Evolutionary conservation across 2,329 filamentous ascomycete species (phyloP).

Genomic region (Epichloe gansuensis): DNA sequence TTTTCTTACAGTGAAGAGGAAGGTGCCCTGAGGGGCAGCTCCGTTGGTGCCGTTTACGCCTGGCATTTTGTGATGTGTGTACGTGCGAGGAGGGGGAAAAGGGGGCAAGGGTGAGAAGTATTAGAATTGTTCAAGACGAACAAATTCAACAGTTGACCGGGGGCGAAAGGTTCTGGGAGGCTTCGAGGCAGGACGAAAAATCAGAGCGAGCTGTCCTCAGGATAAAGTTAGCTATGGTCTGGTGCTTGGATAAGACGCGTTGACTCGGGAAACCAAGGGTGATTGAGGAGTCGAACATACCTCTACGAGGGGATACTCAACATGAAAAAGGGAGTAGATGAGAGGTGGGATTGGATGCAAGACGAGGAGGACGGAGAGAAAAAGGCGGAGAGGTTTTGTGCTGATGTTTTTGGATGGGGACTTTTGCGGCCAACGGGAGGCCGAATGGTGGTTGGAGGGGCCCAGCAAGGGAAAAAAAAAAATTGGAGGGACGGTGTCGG

Average conservation of each 20-base stretch:
- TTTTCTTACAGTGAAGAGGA: slow-evolving; percentile 64
- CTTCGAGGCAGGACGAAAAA: not conserved
- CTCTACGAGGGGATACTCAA: not conserved
- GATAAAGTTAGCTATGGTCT: not conserved
- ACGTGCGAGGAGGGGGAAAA: slow-evolving; percentile 11
- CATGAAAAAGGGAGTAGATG: not conserved
- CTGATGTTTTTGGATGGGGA: slow-evolving; percentile 1
- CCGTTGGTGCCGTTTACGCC: slow-evolving; percentile 36
- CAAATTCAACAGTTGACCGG: not conserved
- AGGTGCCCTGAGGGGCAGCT: slow-evolving; percentile 45
- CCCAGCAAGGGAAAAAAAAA: not conserved
- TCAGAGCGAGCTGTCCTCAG: not conserved
- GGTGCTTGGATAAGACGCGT: not conserved
- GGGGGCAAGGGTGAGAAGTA: not conserved
- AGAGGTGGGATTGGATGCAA: not conserved
- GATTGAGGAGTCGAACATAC: slow-evolving; percentile 1
- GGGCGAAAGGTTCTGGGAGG: not conserved
- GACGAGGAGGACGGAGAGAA: slow-evolving; percentile 5
- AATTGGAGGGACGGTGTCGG: not conserved
- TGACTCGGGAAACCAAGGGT: not conserved
- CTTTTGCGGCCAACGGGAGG: not conserved
- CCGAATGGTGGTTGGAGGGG: slow-evolving; percentile 5
- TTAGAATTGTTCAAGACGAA: not conserved
- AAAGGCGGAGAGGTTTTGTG: slow-evolving; percentile 8
- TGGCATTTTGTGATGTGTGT: slow-evolving; percentile 32